Base-by-base conservation (phyloP, 257 asterid genomes). In the Capsicum chinense region DNA sequence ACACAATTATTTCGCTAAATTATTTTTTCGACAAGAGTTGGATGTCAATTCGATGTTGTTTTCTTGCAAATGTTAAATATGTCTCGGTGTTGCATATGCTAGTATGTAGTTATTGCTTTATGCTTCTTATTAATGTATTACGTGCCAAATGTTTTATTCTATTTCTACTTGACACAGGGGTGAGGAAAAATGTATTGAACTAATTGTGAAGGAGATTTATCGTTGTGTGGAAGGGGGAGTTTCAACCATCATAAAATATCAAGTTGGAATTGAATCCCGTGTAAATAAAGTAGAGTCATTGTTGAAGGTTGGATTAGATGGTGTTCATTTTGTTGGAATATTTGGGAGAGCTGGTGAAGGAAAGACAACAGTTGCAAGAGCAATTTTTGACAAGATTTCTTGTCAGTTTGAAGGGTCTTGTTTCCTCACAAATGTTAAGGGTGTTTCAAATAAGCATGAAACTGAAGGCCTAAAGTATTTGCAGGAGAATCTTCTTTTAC, bases 351-450 rank as follows among this genome's bases (percentile, higher is more conserved):
- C 58, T 10, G 83, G 83, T 7, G 50, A 58, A 1, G 83, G 83
- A 54, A 81, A 81, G 56, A 81, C 84, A 81, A 63, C 84, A 0
- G 12, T 82, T 12, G 84, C 84, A 19, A 63, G 79, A 48, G 66
- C 21, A n/a, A 9, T 52, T 12, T 82, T 44, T 52, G 50, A 82
- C 3, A 5, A 64, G 2, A 9, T 63, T 35, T 42, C 33, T 17
- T 2, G 9, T 19, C 14, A 19, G 14, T 82, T 64, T 57, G 73
- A 80, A 58, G 83, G 56, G 12, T 17, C 37, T 80, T 56, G 83
- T 56, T 71, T 71, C 44, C 57, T 79, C 21, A 33, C 52, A 37
- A 56, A 79, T 44, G 50, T 79, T 19, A 79, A 66, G 35, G 16
- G 9, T 11, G 0, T 17, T 19, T 79, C 47, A n/a, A 7, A 5